Evolutionary conservation across 768 basidiomycete genomes (phyloP).

Genomic region (Lentinula edodes): DNA sequence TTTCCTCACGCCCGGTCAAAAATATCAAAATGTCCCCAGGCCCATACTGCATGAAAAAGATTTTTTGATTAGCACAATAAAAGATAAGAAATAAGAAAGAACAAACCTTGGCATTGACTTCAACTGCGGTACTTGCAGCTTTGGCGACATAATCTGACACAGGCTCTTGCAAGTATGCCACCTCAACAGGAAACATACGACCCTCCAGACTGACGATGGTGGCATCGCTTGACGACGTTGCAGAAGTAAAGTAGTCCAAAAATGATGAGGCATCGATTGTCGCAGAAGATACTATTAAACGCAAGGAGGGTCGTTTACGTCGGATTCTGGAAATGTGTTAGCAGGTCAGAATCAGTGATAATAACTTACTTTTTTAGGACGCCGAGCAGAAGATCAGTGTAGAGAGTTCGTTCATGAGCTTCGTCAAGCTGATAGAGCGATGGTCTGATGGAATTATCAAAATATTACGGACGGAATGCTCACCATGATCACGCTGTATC

Average conservation of each 20-base stretch:
- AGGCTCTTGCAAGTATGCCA: slow-evolving; percentile 81
- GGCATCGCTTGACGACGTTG: slow-evolving; percentile 59
- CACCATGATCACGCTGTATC: slow-evolving; percentile 95
- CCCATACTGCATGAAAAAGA: slow-evolving; percentile 48
- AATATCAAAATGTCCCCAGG: slow-evolving; percentile 91
- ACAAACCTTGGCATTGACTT: slow-evolving; percentile 71
- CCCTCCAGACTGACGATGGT: slow-evolving; percentile 89
- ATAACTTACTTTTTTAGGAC: slow-evolving; percentile 80
- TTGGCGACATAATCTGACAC: slow-evolving; percentile 73
- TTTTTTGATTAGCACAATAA: neutral
- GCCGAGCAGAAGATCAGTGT: slow-evolving; percentile 90
- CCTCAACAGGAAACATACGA: slow-evolving; percentile 90
- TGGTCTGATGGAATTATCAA: neutral
- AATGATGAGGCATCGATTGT: slow-evolving; percentile 92
- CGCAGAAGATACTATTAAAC: slow-evolving; percentile 92
- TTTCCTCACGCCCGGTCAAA: slow-evolving; percentile 93
- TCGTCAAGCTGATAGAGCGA: slow-evolving; percentile 72
- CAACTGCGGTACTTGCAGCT: slow-evolving; percentile 81
- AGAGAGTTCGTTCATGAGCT: slow-evolving; percentile 94
- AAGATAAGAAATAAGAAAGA: neutral
- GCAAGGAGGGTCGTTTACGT: slow-evolving; percentile 81
- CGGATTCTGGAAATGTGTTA: slow-evolving; percentile 58
- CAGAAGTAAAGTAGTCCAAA: slow-evolving; percentile 79
- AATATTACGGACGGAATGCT: slow-evolving; percentile 14
- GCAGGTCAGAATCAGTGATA: neutral